Base-by-base conservation (phyloP, 768 basidiomycete species). In the Rhodotorula babjevae region DNA sequence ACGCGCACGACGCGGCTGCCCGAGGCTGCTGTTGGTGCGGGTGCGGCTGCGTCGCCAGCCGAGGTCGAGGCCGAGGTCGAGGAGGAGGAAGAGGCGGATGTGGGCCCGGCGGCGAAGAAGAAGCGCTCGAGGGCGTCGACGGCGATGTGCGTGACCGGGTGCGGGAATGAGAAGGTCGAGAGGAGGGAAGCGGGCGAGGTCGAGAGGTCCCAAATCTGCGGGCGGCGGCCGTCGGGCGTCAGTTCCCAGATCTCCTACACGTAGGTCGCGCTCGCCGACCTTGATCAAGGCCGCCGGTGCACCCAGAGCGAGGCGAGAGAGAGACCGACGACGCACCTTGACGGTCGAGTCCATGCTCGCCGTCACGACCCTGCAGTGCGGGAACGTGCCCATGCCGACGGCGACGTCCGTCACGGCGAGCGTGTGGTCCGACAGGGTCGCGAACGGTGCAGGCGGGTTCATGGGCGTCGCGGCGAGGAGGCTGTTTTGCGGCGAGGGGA, bases 331-430 rank as follows among this genome's bases (percentile, higher is more conserved):
- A 14, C 81, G 67, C 74, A 92, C 92, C 84, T 98, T 98, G 80
- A 92, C 91, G 40, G 91, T 90, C 72, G 92, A 91, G 80, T 98
- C 96, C 61, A 90, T 79, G 0, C 91, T 91, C 7, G 90, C 87
- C 2, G 93, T 91, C 74, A 94, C 84, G 42, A 90, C 81, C 71
- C 90, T 86, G 80, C 88, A 90, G 67, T 83, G 86, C 25, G 90
- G 92, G 81, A 91, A 94, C 10, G 84, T 74, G 23, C 93, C 93
- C 53, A 91, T 80, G 21, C 94, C 92, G 72, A 92, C 89, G 21
- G 84, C 80, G 46, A 98, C 85, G 77, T 91, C 90, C 14, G 90
- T 90, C 19, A 99, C 84, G 12, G 92, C 90, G 9, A 98, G 86
- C 0, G 94, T 96, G 79, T 99, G 96, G 80, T 98, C 95, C 29